A percentile compares a stretch with the other conserved stretches of the same genome.
Evolutionary conservation across 148 eudicot genomes (phyloP).

Genomic region (Rhododendron molle): DNA sequence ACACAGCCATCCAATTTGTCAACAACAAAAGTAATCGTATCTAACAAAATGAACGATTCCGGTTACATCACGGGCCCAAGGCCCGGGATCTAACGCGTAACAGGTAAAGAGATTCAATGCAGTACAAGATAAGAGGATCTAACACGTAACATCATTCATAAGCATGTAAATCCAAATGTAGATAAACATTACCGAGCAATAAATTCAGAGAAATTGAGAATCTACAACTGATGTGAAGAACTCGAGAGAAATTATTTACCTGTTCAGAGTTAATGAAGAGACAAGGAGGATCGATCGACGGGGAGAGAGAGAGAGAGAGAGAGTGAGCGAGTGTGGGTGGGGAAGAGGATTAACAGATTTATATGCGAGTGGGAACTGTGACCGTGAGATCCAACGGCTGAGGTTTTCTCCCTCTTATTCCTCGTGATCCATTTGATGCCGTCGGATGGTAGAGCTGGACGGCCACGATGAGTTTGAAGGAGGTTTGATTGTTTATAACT

Average conservation of each 20-base stretch:
- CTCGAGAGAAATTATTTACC: neutral
- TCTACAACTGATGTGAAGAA: neutral
- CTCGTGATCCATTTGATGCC: slow-evolving; percentile 2
- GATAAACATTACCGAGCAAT: neutral
- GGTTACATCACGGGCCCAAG: neutral
- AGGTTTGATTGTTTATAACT: neutral
- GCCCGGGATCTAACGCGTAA: too few species aligned
- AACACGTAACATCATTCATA: neutral
- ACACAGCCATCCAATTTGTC: neutral
- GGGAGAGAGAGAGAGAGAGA: slow-evolving; percentile 3
- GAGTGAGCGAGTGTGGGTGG: slow-evolving; percentile 2
- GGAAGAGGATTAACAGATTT: neutral
- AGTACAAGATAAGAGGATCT: neutral
- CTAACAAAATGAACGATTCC: neutral
- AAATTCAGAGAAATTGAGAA: neutral
- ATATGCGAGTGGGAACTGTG: neutral
- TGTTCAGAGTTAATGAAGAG: neutral
- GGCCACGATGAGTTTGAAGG: slow-evolving; percentile 13
- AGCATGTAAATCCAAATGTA: neutral
- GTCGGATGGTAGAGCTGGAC: slow-evolving; percentile 20
- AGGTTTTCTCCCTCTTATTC: slow-evolving; percentile 39
- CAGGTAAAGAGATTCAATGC: neutral
- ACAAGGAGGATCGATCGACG: neutral
- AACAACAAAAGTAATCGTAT: neutral
- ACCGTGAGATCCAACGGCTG: slow-evolving; percentile 27